Evolutionary conservation across 257 asterid species (phyloP).

Genomic region (Rubia yunnanensis): DNA sequence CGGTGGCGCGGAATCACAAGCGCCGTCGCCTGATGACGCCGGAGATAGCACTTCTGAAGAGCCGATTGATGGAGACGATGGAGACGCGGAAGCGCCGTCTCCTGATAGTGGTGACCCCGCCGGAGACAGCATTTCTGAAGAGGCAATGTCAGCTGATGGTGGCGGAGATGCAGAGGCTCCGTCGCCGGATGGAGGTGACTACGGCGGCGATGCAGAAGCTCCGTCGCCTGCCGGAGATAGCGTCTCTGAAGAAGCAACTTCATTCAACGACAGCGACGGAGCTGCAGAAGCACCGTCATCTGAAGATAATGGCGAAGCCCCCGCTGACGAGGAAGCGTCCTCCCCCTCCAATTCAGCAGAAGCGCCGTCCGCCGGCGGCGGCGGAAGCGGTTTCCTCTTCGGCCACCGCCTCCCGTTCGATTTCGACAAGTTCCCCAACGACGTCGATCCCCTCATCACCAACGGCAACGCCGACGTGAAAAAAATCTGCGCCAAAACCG

Average conservation of each 20-base stretch:
- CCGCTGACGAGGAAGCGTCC: too few relatives aligned
- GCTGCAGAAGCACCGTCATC: neutral
- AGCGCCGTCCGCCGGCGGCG: neutral
- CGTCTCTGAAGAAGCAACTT: neutral
- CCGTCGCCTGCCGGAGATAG: neutral
- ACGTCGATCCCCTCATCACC: neutral
- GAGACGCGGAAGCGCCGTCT: neutral
- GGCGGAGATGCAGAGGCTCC: too few relatives aligned
- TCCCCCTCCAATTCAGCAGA: too few relatives aligned
- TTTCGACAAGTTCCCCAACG: neutral
- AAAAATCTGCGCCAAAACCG: conserved; percentile 26
- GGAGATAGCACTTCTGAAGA: too few relatives aligned
- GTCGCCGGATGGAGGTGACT: neutral
- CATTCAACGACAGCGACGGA: too few relatives aligned
- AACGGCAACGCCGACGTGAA: neutral
- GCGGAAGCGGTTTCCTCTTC: neutral
- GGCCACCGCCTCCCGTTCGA: neutral
- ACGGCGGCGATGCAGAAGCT: neutral
- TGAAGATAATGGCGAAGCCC: too few relatives aligned
- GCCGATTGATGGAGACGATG: neutral
- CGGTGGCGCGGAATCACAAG: neutral
- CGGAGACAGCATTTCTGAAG: too few relatives aligned
- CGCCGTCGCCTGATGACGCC: neutral
- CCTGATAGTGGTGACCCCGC: neutral
- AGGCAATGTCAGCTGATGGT: too few relatives aligned